Base-by-base conservation (phyloP, 345 rosid species). In the Durio zibethinus region DNA sequence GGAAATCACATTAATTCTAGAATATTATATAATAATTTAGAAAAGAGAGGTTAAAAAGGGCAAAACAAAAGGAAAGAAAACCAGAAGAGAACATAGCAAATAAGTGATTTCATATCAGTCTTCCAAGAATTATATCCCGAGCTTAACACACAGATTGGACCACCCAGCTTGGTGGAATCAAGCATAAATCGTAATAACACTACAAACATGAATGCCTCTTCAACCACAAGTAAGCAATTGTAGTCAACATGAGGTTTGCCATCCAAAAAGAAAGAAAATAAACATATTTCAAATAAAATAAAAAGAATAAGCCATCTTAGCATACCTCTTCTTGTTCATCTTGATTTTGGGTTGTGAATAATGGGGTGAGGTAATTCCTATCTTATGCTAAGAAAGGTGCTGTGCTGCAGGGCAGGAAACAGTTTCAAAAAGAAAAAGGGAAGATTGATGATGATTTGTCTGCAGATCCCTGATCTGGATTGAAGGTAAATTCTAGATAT, bases 341-440 rank as follows among this genome's bases (percentile, higher is more conserved):
- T 77, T 91, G 92, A 74, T 62, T 62, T 62, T 33, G 42, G 67
- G 21, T 33, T 62, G 67, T 62, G 40, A 33, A 62, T 10, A 7
- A 90, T 1, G 97, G 92, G 56, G 97, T 90, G 77, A 91, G 92
- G 85, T 88, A 92, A 78, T 94, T 92, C 85, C 75, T 92, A 76
- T 92, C 97, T 75, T 88, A 79, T 77, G 91, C 93, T 16, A 94
- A 85, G 80, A 92, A 92, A 4, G 97, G 89, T 31, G 93, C 89
- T 0, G 94, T 82, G n/a, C 98, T 92, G 90, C 84, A 83, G 33
- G 73, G 61, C 8, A 42, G 38, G 33, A 36, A 60, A 54, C 15
- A 36, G 20, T 65, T 43, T 45, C 57, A 21, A 71, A 77, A 38
- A 8, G 4, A 12, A 21, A 29, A 29, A 73, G 54, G 35, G 12